Base-by-base conservation (phyloP, 2,329 filamentous ascomycete genomes). In the Xylariaceae sp. region DNA sequence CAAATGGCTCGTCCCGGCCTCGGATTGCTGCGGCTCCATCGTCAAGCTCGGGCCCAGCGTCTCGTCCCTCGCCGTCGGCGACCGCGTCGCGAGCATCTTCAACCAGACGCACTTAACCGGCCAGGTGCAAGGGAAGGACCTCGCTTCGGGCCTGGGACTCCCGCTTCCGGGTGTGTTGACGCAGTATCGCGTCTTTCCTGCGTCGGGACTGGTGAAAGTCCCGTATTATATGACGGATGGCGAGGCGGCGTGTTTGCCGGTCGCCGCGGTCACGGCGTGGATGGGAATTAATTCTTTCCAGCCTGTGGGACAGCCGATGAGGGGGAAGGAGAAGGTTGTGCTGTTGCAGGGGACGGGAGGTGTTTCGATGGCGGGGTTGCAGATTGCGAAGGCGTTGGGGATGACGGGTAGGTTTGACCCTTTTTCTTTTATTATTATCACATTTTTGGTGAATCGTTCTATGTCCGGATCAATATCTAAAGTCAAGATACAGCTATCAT, bases 61-160 rank as follows among this genome's bases (percentile, higher is more conserved):
- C 2, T 73, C 74, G 4, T 51, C 62, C 2, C 73, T 74, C 5
- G 50, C 62, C 4, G 65, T 67, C 13, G 86, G 87, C 59, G 82
- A 88, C 59, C 82, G 85, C n/a, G 87, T 90, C 45, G 78, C 88
- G 57, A 81, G 81, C 17, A 88, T 82, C 55, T 90, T 88, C 73
- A 81, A 81, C 65, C 80, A 82, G 70, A 73, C 73, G 6, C 80
- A 83, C 66, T 73, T 85, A 55, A 79, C 77, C 2, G 86, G 85
- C n/a, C 82, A 85, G 68, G 75, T 88, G 60, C 76, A 77, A 23
- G 80, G 79, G 55, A 74, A 76, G 15, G 77, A 86, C 65, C 76
- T 88, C 71, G 73, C 73, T 0, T 78, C 76, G 2, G 84, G 85
- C 0, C 73, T 89, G 10, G 87, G 88, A 3, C 74, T 85, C 2